Conservation (phyloP, 108 stramenopile species). For the Cylindrotheca closterium region DNA sequence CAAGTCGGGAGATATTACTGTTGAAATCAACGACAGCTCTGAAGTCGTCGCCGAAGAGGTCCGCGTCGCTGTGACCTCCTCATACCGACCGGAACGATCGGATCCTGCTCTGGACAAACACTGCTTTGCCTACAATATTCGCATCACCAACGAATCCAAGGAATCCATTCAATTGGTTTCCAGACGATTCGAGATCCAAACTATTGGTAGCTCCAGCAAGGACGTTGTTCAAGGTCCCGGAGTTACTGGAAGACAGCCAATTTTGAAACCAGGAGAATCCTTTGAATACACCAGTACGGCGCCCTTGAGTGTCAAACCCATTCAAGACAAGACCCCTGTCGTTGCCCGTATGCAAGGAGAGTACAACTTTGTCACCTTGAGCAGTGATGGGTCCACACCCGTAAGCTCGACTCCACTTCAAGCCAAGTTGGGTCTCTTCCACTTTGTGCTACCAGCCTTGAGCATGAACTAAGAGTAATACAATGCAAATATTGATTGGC, state of each 20-base stretch:
- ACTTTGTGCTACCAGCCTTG: conserved; percentile 80
- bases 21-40: conserved; percentile 62
- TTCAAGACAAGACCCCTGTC: conserved; percentile 83
- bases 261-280: conserved; percentile 90
- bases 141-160: conserved; percentile 87
- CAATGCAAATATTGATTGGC: no score
- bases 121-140: conserved; percentile 92
- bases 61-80: conserved; percentile 78
- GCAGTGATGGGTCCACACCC: conserved; percentile 75
- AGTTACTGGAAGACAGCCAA: conserved; percentile 88
- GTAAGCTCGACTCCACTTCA: conserved; percentile 73
- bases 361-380: conserved; percentile 78
- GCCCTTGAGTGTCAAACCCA: conserved; percentile 76
- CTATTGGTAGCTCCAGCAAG: conserved; percentile 74
- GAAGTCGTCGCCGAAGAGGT: conserved; percentile 68
- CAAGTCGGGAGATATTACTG: conserved; percentile 66
- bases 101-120: conserved; percentile 79
- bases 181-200: conserved; percentile 90
- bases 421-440: conserved; percentile 85
- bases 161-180: conserved; percentile 83
- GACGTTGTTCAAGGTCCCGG: conserved; percentile 91
- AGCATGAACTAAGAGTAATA: not conserved
- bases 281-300: conserved; percentile 92
- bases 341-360: conserved; percentile 88
- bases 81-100: conserved; percentile 89